phyloP scores from a whole-genome alignment of 768 basidiomycete genomes.

The Epithele typhae region DNA sequence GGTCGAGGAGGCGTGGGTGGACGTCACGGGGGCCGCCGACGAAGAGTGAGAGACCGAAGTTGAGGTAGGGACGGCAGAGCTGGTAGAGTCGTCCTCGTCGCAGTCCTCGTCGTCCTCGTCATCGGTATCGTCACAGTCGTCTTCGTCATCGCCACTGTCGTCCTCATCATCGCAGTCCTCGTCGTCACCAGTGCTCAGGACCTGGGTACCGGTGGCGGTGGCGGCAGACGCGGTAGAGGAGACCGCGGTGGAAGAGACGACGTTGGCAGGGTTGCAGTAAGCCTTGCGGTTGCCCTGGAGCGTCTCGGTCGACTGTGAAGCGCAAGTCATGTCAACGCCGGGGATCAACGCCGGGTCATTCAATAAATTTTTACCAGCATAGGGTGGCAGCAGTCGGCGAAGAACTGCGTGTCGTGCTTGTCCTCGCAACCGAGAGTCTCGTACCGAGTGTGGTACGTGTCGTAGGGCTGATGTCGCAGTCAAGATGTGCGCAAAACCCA shows the following conservation, averaged over 20 bases:
- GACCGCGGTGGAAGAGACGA: constrained; percentile 17
- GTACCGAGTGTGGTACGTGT: constrained; percentile 59
- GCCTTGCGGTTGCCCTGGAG: constrained; percentile 42
- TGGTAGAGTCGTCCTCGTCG: constrained; percentile 12
- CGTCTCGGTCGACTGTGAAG: constrained; percentile 45
- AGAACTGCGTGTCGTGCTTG: constrained; percentile 43
- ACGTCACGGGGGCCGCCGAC: constrained; percentile 5
- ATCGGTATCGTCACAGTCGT: constrained; percentile 33
- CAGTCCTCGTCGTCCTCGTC: constrained; percentile 18
- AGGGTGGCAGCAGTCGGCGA: constrained; percentile 68
- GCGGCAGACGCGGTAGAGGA: constrained; percentile 12
- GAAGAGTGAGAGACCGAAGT: constrained; percentile 6
- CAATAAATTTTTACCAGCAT: constrained; percentile 43
- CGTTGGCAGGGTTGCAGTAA: constrained; percentile 47
- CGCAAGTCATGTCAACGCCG: not conserved
- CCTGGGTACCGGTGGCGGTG: constrained; percentile 18
- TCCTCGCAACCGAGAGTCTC: constrained; percentile 44
- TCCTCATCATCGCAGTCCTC: constrained; percentile 13
- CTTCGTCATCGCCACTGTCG: constrained; percentile 23
- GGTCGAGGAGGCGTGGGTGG: constrained; percentile 9
- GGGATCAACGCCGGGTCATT: not conserved
- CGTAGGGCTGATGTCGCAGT: constrained; percentile 38
- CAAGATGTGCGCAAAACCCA: not conserved
- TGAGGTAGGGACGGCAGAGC: constrained; percentile 11
- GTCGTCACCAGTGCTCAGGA: constrained; percentile 8